A percentile compares a stretch with the other conserved stretches of the same genome.
Conservation (phyloP, 768 basidiomycete genomes). For the Multifurca ochricompacta region DNA sequence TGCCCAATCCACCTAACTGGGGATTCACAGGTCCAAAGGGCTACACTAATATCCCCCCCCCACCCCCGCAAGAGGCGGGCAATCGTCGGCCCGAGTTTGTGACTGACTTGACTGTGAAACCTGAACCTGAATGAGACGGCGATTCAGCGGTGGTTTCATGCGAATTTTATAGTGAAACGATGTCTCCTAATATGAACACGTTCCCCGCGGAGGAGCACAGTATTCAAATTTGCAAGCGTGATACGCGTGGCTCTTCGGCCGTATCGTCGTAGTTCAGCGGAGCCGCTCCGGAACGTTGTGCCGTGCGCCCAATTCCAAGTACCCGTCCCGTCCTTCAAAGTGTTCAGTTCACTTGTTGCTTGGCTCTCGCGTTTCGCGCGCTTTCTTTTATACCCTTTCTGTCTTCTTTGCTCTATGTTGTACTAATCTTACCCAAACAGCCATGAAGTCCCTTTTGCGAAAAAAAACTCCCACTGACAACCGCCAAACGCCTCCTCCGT, state of each 20-base stretch:
- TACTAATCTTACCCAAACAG: neutral
- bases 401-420: neutral
- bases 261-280: no score
- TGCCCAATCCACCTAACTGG: neutral
- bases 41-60: no score
- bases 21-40: slow-evolving; percentile 54
- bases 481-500: neutral
- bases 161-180: slow-evolving; percentile 24
- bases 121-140: slow-evolving; percentile 43
- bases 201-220: slow-evolving; percentile 47
- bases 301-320: no score
- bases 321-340: no score
- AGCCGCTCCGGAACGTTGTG: neutral
- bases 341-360: no score
- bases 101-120: slow-evolving; percentile 71
- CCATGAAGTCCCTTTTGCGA: slow-evolving; percentile 20
- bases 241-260: no score
- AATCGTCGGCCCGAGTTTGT: slow-evolving; percentile 61
- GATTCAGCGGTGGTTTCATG: neutral
- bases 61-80: slow-evolving; percentile 51
- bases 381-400: slow-evolving; percentile 4
- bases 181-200: slow-evolving; percentile 39
- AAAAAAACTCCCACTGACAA: slow-evolving; percentile 7
- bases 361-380: neutral
- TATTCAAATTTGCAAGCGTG: slow-evolving; percentile 46